Evolutionary conservation across 441 rosid species (phyloP), one percentile per base, ranked within the genome.

Genomic region (Capsella rubella): DNA sequence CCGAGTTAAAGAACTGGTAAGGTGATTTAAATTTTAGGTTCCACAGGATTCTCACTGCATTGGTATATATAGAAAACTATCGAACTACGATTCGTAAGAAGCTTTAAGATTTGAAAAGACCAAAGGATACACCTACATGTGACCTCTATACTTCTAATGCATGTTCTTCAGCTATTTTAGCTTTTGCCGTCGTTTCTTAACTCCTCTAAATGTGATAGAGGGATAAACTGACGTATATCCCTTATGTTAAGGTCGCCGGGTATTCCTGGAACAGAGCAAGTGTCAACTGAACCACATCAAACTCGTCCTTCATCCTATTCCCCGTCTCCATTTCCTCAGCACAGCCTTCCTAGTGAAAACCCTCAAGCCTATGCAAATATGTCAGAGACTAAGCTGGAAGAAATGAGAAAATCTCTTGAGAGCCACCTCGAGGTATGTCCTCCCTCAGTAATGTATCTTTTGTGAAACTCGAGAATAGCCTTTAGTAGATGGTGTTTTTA

Each of bases 361-460:
- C 10, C 68, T 11, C 55, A 14, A 21, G 73, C 34, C 31, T 67
- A 42, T 32, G 37, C 42, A 67, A 52, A 67, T 60, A 49, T 68
- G 43, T 45, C 90, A 25, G 73, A 16, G 58, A 74, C 85, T 43
- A 82, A 80, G 69, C 50, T 82, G 80, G 95, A 88, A 70, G 84
- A 84, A 37, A 90, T 86, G 78, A 84, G 58, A 54, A 91, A 74
- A 76, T 50, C 82, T 63, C 82, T 88, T 1, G 83, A 85, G 75
- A 74, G 75, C 70, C 90, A 85, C 64, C 83, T 91, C 61, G 88
- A 90, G 97, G 99, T 92, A 66, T 21, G 64, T 47, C 2, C n/a
- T 43, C 32, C 25, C 46, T 32, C 63, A 58, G 4, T 43, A 45
- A 28, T 52, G 3, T 4, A 53, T 52, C 64, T 73, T 56, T 34